These are phyloP conservation scores for Glycine soja DNA, from an alignment of 306 rosid genomes.

Conservation along the genomic window DNA sequence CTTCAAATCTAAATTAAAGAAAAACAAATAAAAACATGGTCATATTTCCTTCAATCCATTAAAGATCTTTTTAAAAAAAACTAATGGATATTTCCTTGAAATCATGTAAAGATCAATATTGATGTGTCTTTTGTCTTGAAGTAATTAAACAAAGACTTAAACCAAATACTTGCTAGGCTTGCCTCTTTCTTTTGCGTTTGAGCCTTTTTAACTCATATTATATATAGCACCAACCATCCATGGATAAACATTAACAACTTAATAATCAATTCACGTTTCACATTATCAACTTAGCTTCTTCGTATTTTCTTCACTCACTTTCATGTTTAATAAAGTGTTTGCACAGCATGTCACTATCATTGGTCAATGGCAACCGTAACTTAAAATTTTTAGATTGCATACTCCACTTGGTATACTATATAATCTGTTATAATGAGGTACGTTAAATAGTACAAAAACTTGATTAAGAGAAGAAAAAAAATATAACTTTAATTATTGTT, in stretches of 20 bases:
- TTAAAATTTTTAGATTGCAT: not conserved
- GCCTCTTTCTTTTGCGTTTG: not conserved
- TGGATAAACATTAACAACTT: not conserved
- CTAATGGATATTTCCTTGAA: not conserved
- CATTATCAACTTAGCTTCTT: not conserved
- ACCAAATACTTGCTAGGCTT: not conserved
- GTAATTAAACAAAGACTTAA: slow-evolving; percentile 36
- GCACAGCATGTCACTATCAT: not conserved
- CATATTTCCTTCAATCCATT: not conserved
- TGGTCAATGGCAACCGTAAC: not conserved
- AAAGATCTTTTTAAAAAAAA: slow-evolving; percentile 30
- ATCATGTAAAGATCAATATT: slow-evolving; percentile 9
- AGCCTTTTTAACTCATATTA: slow-evolving; percentile 10
- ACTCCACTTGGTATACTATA: not conserved
- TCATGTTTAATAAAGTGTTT: not conserved
- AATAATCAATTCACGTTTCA: not conserved
- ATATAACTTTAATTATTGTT: not conserved
- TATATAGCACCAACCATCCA: slow-evolving; percentile 23
- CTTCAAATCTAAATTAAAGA: not conserved
- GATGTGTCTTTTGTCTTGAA: slow-evolving; percentile 29
- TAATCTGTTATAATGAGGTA: not conserved
- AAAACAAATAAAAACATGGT: not conserved
- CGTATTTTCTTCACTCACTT: not conserved
- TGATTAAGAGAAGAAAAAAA: not conserved
- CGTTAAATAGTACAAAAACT: not conserved